Base-by-base conservation (phyloP, 257 asterid species). In the Solanum piurae region DNA sequence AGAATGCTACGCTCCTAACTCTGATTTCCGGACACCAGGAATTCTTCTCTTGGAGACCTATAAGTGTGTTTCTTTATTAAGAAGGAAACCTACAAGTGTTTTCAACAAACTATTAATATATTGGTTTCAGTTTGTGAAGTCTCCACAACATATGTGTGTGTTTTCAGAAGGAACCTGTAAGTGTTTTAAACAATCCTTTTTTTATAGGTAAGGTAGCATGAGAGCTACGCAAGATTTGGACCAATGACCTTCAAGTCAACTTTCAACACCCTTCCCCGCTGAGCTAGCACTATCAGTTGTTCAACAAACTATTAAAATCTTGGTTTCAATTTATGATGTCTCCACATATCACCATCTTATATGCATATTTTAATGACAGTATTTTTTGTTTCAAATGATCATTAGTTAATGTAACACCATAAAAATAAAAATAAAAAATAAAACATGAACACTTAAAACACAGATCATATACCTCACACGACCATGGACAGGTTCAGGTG, bases 401-500 rank as follows among this genome's bases (percentile, higher is more conserved):
- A 46, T 29, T n/a, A 46, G 42, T 18, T 46, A 46, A 16, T 8
- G 34, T 80, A 46, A 80, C 52, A 46, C 85, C 16, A 31, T 23
- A 27, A 11, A 16, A 46, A 46, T 46, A n/a, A 42, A 23, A 79
- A 42, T 21, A 46, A 77, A 58, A 82, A 42, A 29, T 29, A 29
- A 2, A 20, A 88, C 13, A 60, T 62, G 20, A 13, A 71, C 46
- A 46, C 13, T 29, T 60, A 3, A 21, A 62, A 16, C 29, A 76
- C 14, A 42, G 46, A 20, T 21, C n/a, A 31, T 62, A 83, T 88
- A 97, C 99, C 99, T 97, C 90, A 97, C 88, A 83, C 99, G 94
- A 77, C 99, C 99, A 93, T 97, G 99, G 89, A 97, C 91, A 83
- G 99, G 95, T 89, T 96, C 98, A 49, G 95, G 91, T 87, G 98